Evolutionary conservation across 2,329 filamentous ascomycete genomes (phyloP).

Genomic region (Beauveria caledonica): DNA sequence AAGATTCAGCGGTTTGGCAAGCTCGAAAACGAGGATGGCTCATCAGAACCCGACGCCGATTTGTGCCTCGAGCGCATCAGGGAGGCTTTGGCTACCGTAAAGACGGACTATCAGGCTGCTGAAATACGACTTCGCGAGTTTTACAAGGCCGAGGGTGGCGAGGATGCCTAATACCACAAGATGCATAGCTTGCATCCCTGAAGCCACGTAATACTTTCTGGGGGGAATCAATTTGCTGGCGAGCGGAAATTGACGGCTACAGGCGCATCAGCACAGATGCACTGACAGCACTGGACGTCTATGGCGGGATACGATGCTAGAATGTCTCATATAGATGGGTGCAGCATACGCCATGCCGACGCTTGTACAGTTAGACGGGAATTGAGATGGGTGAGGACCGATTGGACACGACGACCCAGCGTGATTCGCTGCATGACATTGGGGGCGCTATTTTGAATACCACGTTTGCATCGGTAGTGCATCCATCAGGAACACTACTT

Average conservation of each 20-base stretch:
- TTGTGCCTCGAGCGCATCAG: slow-evolving; percentile 62
- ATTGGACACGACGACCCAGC: slow-evolving; percentile 3
- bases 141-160: slow-evolving; percentile 30
- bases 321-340: background rate
- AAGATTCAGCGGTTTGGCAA: slow-evolving; percentile 93
- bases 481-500: background rate
- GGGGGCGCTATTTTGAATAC: slow-evolving; percentile 11
- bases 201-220: background rate
- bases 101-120: slow-evolving; percentile 67
- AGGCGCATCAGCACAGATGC: background rate
- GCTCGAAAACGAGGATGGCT: slow-evolving; percentile 69
- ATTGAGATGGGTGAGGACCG: background rate
- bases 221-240: background rate
- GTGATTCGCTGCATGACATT: slow-evolving; percentile 11
- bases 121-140: slow-evolving; percentile 63
- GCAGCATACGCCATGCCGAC: background rate
- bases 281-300: background rate
- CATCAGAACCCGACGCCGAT: slow-evolving; percentile 55
- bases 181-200: background rate
- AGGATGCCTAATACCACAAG: background rate
- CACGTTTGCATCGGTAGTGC: slow-evolving; percentile 7
- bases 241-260: background rate
- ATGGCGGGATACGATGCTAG: background rate
- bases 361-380: background rate
- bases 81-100: slow-evolving; percentile 61